A percentile compares a stretch with the other conserved stretches of the same genome.
Conservation (phyloP, 163 green algal genomes). For the Volvox carteri region DNA sequence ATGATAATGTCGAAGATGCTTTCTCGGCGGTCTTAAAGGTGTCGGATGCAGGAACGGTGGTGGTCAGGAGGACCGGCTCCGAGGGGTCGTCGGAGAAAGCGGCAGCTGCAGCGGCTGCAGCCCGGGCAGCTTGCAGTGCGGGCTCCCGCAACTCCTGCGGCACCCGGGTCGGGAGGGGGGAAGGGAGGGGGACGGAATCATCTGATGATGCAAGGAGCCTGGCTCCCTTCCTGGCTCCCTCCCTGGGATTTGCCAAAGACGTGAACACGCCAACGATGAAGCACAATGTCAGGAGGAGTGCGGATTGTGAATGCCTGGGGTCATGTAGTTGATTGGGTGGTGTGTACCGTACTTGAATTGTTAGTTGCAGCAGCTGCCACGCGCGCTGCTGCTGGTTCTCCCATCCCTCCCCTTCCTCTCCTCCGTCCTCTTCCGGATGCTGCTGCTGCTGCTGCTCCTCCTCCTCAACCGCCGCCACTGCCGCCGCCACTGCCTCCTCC, state of each 20-base stretch:
- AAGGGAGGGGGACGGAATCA: too few relatives aligned
- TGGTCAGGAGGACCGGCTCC: too few relatives aligned
- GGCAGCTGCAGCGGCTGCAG: background rate
- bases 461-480: background rate
- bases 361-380: background rate
- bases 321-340: background rate
- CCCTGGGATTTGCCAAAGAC: too few relatives aligned
- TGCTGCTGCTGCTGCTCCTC: background rate
- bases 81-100: background rate
- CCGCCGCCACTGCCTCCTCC: constrained; percentile 35
- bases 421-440: background rate
- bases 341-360: background rate
- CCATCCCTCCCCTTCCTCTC: background rate
- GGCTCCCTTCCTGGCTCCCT: too few relatives aligned
- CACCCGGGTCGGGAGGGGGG: background rate
- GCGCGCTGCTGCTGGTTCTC: too few relatives aligned
- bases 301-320: background rate
- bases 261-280: background rate
- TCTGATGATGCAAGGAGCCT: too few relatives aligned
- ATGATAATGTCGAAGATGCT: background rate
- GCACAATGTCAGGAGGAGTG: background rate
- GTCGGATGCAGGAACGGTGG: background rate
- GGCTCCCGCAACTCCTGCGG: constrained; percentile 6
- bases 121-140: background rate
- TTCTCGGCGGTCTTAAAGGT: background rate